Percentiles rank a stretch among this genome's conserved stretches.
These are phyloP conservation scores for Phytophthora multivora DNA, from an alignment of 352 stramenopile species.

Conservation along the genomic window DNA sequence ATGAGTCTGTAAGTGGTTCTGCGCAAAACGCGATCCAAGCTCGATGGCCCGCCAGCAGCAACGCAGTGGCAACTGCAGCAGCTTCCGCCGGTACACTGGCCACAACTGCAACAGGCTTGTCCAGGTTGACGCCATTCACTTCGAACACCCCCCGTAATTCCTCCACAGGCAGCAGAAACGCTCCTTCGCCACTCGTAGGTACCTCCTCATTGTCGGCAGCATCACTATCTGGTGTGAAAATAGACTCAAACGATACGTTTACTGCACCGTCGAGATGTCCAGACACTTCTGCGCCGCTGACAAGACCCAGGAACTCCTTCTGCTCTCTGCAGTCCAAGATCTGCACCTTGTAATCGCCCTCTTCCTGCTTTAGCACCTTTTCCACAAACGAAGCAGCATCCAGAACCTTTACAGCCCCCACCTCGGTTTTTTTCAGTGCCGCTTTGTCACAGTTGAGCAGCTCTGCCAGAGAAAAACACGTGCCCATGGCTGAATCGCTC, in stretches of 20 bases:
- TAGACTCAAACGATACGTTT: conserved; percentile 56
- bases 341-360: conserved; percentile 31
- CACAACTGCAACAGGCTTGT: conserved; percentile 48
- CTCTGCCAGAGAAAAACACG: conserved; percentile 45
- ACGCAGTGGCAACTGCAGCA: conserved; percentile 61
- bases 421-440: conserved; percentile 30
- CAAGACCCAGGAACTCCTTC: conserved; percentile 56
- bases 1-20: conserved; percentile 41
- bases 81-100: conserved; percentile 52
- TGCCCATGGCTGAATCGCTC: conserved; percentile 28
- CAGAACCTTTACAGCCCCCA: conserved; percentile 28
- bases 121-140: conserved; percentile 43
- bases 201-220: conserved; percentile 30
- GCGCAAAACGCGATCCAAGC: conserved; percentile 43
- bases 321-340: conserved; percentile 59
- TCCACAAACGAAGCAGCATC: conserved; percentile 29
- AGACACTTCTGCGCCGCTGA: conserved; percentile 38
- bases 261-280: conserved; percentile 58
- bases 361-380: conserved; percentile 35
- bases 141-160: conserved; percentile 50
- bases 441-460: conserved; percentile 46
- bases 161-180: conserved; percentile 43
- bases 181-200: conserved; percentile 22
- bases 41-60: conserved; percentile 50
- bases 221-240: conserved; percentile 43